These are phyloP conservation scores for Albophoma yamanashiensis DNA, from an alignment of 2,329 filamentous ascomycete species.

Conservation along the genomic window DNA sequence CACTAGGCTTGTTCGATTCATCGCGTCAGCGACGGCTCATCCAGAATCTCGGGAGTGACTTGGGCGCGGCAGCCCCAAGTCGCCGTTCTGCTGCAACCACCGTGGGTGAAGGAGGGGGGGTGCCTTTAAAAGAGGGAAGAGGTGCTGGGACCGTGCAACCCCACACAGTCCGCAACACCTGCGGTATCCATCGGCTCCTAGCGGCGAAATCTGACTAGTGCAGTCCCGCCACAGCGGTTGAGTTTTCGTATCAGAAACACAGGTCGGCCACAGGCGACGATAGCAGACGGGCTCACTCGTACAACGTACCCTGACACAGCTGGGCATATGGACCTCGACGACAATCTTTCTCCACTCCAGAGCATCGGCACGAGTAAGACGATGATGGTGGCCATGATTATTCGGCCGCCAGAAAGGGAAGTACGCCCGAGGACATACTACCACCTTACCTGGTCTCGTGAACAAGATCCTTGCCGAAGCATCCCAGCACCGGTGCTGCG, in stretches of 20 bases:
- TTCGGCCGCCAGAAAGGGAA: neutral
- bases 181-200: neutral
- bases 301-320: neutral
- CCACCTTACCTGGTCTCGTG: neutral
- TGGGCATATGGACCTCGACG: neutral
- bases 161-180: neutral
- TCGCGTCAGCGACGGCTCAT: neutral
- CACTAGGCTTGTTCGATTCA: neutral
- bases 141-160: neutral
- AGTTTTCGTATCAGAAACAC: neutral
- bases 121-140: neutral
- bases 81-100: neutral
- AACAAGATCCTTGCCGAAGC: neutral
- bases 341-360: neutral
- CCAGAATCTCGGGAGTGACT: neutral
- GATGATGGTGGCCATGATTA: neutral
- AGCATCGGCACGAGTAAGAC: neutral
- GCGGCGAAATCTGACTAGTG: neutral
- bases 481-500: neutral
- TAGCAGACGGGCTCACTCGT: neutral
- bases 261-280: neutral
- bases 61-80: neutral
- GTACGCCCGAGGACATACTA: neutral
- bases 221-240: slow-evolving; percentile 2
- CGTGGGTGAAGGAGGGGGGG: neutral